Base-by-base conservation (phyloP, 1,284 basidiomycete species). In the Chondrostereum purpureum region DNA sequence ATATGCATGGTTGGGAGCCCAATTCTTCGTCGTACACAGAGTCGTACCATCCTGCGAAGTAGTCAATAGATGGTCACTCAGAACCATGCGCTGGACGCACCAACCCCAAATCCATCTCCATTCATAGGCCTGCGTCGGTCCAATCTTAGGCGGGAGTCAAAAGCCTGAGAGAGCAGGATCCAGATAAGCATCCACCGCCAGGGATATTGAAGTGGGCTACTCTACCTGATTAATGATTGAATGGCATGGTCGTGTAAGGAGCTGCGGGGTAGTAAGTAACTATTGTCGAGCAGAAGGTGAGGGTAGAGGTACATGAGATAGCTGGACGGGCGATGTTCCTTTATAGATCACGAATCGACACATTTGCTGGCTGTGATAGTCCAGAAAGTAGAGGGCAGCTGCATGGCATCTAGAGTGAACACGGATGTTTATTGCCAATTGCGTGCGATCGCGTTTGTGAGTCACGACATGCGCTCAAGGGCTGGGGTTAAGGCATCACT, bases 71-170 rank as follows among this genome's bases (percentile, higher is more conserved):
- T 16, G 8, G 31, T 5, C 44, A 42, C 43, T 12, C 24, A 18
- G 13, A 19, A 8, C n/a, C 8, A 13, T 18, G 24, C 21, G 17
- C 35, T 21, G 41, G 62, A 78, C 88, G 63, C 67, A 78, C 92
- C 93, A 20, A 99, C 92, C 23, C 95, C 95, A 60, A 98, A 98
- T 0, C 95, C 95, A 62, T 99, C 95, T 18, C 92, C 93, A 56
- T 94, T 94, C 68, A 94, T 91, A 8, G 92, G 91, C 47, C 89
- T 68, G 48, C 85, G 73, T 52, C 69, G 74, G 55, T 92, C 88
- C 49, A 96, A 67, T 14, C 93, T 79, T 22, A 96, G 70, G 16
- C 92, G 78, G 27, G 89, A 92, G 67, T 95, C 92, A 58, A 92
- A 93, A 0, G 93, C 91, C 27, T 31, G n/a, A 31, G 8, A 31